Base-by-base conservation (phyloP, 2,329 filamentous ascomycete genomes). In the Cladosporium oxysporum region DNA sequence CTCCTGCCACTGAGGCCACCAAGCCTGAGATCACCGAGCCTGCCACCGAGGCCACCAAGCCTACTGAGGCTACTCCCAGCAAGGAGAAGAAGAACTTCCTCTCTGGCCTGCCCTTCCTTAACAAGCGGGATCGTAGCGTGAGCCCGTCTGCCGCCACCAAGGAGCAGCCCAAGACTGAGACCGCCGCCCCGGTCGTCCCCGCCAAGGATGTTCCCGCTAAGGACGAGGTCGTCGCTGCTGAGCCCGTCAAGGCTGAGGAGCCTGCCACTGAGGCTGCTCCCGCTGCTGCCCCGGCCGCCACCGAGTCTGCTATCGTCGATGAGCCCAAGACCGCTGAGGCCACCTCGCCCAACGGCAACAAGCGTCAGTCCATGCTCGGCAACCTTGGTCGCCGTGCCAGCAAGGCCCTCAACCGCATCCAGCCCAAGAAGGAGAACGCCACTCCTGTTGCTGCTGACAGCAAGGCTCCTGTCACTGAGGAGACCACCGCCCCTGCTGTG, bases 31-130 rank as follows among this genome's bases (percentile, higher is more conserved):
- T 71, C 29, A 71, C 72, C 16, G 75, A 76, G 64, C 66, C 72
- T 44, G 66, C 78, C 57, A 73, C 74, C 64, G 79, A 80, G 73
- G 66, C 71, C 55, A 66, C 75, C 67, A 81, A 82, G 28, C 41
- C 69, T 69, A 82, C 83, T 41, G 64, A 69, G 28, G 58, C 66
- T 37, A 69, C 71, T 5, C 73, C 73, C n/a, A 70, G 49, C 70
- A 76, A 75, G 70, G 73, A 76, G 70, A 76, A 75, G 73, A 71
- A 68, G 67, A 72, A 72, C 68, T 76, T 77, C 70, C 69, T 77
- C 31, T 73, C 73, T 35, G 67, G 69, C 44, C 68, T 75, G 37
- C 67, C 71, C 33, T 74, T 75, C 71, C 71, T 75, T 41, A 66
- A 60, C 68, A 76, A 76, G 71, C 72, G 74, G 58, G 72, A 74